These are phyloP conservation scores for Chromera velia DNA, from an alignment of 73 alveolate genomes.

Conservation along the genomic window DNA sequence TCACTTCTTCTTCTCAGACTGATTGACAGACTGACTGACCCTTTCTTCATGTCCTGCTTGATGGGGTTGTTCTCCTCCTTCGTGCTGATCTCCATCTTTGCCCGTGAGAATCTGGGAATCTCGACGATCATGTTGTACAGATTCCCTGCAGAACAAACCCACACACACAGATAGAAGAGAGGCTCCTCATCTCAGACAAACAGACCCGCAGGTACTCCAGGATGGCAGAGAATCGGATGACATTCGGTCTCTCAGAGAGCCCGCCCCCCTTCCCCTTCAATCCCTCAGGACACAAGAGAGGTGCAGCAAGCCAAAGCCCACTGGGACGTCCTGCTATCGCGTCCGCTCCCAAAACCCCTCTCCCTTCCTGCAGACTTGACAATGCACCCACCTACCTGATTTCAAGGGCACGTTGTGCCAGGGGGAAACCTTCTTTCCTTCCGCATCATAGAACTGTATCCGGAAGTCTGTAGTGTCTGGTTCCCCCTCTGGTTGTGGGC, in stretches of 20 bases:
- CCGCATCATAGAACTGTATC: not conserved
- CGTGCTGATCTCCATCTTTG: conserved; percentile 1
- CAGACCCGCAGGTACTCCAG: too few relatives aligned
- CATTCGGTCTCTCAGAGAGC: not conserved
- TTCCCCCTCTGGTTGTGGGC: not conserved
- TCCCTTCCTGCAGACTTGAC: not conserved
- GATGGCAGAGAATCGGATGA: too few relatives aligned
- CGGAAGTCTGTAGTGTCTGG: not conserved
- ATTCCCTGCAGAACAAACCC: not conserved
- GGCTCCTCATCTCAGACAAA: too few relatives aligned
- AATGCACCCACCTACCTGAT: not conserved
- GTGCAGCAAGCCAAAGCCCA: too few relatives aligned
- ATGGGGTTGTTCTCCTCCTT: conserved; percentile 50
- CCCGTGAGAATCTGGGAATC: not conserved
- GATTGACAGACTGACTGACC: conserved; percentile 45
- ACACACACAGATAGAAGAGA: not conserved
- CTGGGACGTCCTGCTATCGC: too few relatives aligned
- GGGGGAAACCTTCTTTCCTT: not conserved
- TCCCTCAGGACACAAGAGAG: too few relatives aligned
- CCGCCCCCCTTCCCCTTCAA: too few relatives aligned
- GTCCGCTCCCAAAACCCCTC: too few relatives aligned
- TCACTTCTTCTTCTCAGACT: too few relatives aligned
- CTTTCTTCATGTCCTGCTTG: conserved; percentile 50
- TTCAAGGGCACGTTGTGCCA: not conserved
- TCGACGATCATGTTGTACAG: not conserved